These are phyloP conservation scores for Hippophae tibetana DNA, from an alignment of 306 rosid genomes.

Conservation along the genomic window DNA sequence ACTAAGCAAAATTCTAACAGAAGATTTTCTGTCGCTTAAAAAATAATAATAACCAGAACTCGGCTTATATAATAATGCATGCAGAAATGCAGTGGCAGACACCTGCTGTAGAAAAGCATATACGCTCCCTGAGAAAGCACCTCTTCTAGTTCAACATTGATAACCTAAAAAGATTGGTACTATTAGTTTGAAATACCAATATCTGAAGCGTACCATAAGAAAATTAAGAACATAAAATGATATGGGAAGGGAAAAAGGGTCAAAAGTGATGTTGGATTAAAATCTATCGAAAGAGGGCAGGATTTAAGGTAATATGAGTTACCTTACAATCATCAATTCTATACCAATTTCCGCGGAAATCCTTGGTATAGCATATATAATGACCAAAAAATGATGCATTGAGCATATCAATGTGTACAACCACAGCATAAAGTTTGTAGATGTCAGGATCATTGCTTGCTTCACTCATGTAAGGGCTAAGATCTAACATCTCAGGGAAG, in stretches of 20 bases:
- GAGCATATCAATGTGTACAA: constrained; percentile 90
- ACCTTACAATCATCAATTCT: constrained; percentile 84
- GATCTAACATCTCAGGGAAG: constrained; percentile 80
- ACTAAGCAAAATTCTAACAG: too few species aligned
- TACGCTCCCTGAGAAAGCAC: constrained; percentile 95
- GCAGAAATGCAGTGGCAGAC: constrained; percentile 1
- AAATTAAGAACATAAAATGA: neutral
- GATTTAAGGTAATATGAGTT: neutral
- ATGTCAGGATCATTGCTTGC: constrained; percentile 56
- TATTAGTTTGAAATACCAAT: constrained; percentile 17
- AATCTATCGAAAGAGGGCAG: neutral
- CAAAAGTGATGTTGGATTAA: too few species aligned
- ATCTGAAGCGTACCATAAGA: neutral
- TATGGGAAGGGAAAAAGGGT: neutral
- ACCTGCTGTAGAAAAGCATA: constrained; percentile 96
- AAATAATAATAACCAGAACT: neutral
- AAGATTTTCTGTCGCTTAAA: too few species aligned
- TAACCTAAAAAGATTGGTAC: constrained; percentile 43
- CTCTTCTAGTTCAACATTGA: constrained; percentile 64
- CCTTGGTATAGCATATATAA: constrained; percentile 86
- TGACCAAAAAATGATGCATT: constrained; percentile 98
- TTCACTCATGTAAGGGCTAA: constrained; percentile 82
- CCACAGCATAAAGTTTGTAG: constrained; percentile 81
- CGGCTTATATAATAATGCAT: neutral
- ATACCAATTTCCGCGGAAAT: constrained; percentile 70